These are phyloP conservation scores for Kwoniella pini DNA, from an alignment of 768 basidiomycete genomes.

Conservation along the genomic window DNA sequence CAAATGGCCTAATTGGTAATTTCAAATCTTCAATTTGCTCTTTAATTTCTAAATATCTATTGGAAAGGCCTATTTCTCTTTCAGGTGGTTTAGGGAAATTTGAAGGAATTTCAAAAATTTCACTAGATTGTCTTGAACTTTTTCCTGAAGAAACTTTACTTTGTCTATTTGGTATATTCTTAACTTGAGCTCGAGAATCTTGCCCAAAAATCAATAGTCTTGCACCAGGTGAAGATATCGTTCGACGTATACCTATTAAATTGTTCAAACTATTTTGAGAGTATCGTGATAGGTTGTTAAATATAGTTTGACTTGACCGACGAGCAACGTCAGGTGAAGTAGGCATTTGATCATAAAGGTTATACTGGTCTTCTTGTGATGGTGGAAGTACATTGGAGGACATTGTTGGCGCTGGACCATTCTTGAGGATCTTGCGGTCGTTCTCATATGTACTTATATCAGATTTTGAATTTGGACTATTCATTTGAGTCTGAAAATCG, in stretches of 20 bases:
- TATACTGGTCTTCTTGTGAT: background rate
- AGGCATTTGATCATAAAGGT: background rate
- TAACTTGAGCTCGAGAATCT: background rate
- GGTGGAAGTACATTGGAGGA: background rate
- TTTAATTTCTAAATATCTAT: background rate
- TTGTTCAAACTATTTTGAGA: background rate
- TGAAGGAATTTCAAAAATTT: background rate
- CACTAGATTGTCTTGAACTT: background rate
- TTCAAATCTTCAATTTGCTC: background rate
- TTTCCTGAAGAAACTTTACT: background rate
- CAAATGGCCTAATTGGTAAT: background rate
- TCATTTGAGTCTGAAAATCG: background rate
- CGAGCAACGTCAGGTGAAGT: background rate
- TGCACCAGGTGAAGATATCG: background rate
- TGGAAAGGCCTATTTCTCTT: background rate
- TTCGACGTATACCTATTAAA: slow-evolving; percentile 4
- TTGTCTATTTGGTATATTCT: too few relatives aligned
- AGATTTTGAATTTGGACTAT: background rate
- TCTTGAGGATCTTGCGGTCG: background rate
- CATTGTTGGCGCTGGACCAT: background rate
- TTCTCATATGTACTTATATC: background rate
- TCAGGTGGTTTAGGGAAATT: slow-evolving; percentile 6
- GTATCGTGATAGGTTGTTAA: background rate
- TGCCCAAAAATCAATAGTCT: background rate
- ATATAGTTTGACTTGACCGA: slow-evolving; percentile 2